Evolutionary conservation across 768 basidiomycete species (phyloP).

Genomic region (Megacollybia marginata): DNA sequence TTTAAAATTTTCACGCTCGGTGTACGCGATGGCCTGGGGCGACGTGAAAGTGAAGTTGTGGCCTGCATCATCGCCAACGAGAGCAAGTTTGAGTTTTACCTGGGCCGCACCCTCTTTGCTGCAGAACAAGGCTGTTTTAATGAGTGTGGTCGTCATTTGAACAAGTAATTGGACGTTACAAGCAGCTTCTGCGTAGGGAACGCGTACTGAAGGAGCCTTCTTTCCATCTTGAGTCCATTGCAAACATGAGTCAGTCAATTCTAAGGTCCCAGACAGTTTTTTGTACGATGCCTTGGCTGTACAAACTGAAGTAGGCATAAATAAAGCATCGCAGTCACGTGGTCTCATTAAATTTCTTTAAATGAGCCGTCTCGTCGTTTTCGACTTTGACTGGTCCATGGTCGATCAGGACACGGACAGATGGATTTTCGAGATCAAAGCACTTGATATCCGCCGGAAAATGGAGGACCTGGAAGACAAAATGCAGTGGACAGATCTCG

Average conservation of each 20-base stretch:
- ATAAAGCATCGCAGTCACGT: slow-evolving; percentile 4
- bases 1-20: slow-evolving; percentile 81
- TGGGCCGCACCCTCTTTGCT: slow-evolving; percentile 80
- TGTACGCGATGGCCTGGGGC: slow-evolving; percentile 51
- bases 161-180: slow-evolving; percentile 37
- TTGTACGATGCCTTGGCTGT: slow-evolving; percentile 80
- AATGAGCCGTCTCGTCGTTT: slow-evolving; percentile 72
- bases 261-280: slow-evolving; percentile 67
- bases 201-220: slow-evolving; percentile 53
- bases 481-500: slow-evolving; percentile 89
- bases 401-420: slow-evolving; percentile 96
- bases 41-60: slow-evolving; percentile 81
- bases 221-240: slow-evolving; percentile 78
- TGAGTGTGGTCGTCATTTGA: slow-evolving; percentile 9
- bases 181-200: slow-evolving; percentile 50
- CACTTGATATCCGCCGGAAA: slow-evolving; percentile 75
- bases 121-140: slow-evolving; percentile 63
- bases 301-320: slow-evolving; percentile 63
- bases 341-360: slow-evolving; percentile 11
- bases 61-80: slow-evolving; percentile 61
- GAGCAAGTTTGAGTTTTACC: slow-evolving; percentile 68
- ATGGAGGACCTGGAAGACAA: slow-evolving; percentile 59
- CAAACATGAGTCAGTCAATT: slow-evolving; percentile 65
- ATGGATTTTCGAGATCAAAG: slow-evolving; percentile 86
- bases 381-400: slow-evolving; percentile 97